These are phyloP conservation scores for Warburgia ugandensis DNA, from an alignment of 164 flowering plant genomes.

Conservation along the genomic window DNA sequence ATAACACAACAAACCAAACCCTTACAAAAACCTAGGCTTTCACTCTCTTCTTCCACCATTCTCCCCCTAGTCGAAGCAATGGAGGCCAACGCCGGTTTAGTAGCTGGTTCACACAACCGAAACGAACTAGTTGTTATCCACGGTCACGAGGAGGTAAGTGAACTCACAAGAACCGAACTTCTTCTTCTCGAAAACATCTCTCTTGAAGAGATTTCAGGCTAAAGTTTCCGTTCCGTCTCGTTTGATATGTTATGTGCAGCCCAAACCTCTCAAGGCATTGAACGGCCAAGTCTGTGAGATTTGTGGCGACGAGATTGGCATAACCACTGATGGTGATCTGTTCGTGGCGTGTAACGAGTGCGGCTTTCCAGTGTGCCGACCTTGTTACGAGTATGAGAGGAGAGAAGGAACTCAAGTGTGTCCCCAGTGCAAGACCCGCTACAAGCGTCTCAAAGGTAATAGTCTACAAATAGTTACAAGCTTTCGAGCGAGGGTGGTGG, in stretches of 20 bases:
- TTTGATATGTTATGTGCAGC: slow-evolving; percentile 38
- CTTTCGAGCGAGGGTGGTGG: too few species aligned
- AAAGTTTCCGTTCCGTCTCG: neutral
- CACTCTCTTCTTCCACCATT: neutral
- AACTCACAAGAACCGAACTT: too few species aligned
- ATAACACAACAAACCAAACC: slow-evolving; percentile 4
- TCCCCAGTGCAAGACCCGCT: slow-evolving; percentile 95
- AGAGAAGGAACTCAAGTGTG: slow-evolving; percentile 88
- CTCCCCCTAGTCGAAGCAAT: slow-evolving; percentile 21
- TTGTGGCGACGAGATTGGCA: slow-evolving; percentile 82
- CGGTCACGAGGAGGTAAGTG: slow-evolving; percentile 87
- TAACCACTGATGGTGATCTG: slow-evolving; percentile 80
- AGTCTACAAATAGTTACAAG: too few species aligned
- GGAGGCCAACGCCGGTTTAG: slow-evolving; percentile 95
- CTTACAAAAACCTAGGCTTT: neutral
- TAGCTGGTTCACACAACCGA: slow-evolving; percentile 97
- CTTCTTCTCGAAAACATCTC: neutral
- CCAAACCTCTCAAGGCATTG: slow-evolving; percentile 69
- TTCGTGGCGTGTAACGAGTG: slow-evolving; percentile 98
- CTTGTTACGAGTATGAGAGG: slow-evolving; percentile 97
- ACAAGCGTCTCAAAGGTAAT: slow-evolving; percentile 93
- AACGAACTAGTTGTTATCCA: slow-evolving; percentile 96
- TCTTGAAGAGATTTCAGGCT: neutral
- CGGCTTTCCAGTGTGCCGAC: slow-evolving; percentile 95
- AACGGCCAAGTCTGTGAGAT: slow-evolving; percentile 94